Percentiles rank a stretch among this genome's conserved stretches.
Evolutionary conservation across 257 asterid species (phyloP).

Genomic region (Craterostigma plantagineum): DNA sequence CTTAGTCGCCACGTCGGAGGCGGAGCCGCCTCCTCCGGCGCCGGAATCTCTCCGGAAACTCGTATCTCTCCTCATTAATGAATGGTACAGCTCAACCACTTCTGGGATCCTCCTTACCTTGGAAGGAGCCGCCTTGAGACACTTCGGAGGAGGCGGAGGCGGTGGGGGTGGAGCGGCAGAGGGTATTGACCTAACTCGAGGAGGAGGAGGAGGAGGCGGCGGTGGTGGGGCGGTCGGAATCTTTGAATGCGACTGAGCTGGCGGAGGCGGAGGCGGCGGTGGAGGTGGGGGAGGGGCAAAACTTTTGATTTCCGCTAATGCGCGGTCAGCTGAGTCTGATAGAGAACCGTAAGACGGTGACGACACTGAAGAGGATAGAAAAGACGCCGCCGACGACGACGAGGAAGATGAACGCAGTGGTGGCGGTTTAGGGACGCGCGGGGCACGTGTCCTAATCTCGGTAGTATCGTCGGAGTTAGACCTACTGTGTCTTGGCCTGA

Average conservation of each 20-base stretch:
- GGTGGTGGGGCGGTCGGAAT: constrained; percentile 13
- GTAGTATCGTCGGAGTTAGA: constrained; percentile 32
- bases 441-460: constrained; percentile 38
- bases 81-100: constrained; percentile 90
- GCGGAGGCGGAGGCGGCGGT: constrained; percentile 9
- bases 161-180: constrained; percentile 24
- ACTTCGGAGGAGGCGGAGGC: constrained; percentile 45
- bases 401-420: constrained; percentile 25
- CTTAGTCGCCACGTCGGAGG: constrained; percentile 45
- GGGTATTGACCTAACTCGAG: constrained; percentile 21
- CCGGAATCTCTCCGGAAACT: constrained; percentile 51
- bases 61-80: constrained; percentile 77
- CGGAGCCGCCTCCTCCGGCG: constrained; percentile 17
- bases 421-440: constrained; percentile 85
- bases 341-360: constrained; percentile 21
- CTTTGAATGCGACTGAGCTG: constrained; percentile 11
- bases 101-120: constrained; percentile 79
- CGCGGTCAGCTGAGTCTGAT: constrained; percentile 56
- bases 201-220: constrained; percentile 17
- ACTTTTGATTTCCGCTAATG: constrained; percentile 45
- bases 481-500: constrained; percentile 32
- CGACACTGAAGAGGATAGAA: too few species aligned
- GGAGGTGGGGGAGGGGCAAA: constrained; percentile 34
- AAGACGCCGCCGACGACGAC: too few species aligned
- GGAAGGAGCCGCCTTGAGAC: constrained; percentile 19